A percentile compares a stretch with the other conserved stretches of the same genome.
These are phyloP conservation scores for Kodamaea kakaduensis DNA, from an alignment of 805 yeast species.

Conservation along the genomic window DNA sequence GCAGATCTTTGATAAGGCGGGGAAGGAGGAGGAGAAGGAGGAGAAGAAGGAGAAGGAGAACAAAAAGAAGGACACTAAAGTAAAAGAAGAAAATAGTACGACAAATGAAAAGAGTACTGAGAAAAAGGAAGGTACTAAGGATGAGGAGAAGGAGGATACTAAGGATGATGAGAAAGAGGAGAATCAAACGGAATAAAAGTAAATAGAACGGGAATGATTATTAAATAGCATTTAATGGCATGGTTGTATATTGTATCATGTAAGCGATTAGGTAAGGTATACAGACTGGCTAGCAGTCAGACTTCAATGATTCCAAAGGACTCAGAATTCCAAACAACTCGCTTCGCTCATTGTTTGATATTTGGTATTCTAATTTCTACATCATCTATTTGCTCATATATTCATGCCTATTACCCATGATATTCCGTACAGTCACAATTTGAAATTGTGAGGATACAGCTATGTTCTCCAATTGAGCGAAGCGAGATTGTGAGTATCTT, in stretches of 20 bases:
- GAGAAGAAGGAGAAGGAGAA: slow-evolving; percentile 3
- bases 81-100: not conserved
- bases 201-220: not conserved
- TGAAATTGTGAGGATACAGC: too few relatives aligned
- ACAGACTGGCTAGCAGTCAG: too few relatives aligned
- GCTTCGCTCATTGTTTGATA: too few relatives aligned
- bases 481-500: too few relatives aligned
- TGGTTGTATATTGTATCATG: too few relatives aligned
- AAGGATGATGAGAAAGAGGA: not conserved
- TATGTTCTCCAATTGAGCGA: too few relatives aligned
- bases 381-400: too few relatives aligned
- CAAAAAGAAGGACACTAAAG: not conserved
- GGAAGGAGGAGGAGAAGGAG: slow-evolving; percentile 7
- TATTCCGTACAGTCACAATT: not conserved
- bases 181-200: slow-evolving; percentile 1
- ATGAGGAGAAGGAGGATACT: not conserved
- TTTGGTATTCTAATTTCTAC: too few relatives aligned
- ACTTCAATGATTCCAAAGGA: too few relatives aligned
- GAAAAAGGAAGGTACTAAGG: not conserved
- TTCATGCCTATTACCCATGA: not conserved
- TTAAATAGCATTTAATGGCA: too few relatives aligned
- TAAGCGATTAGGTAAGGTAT: too few relatives aligned
- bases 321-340: too few relatives aligned
- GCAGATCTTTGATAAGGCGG: slow-evolving; percentile 59
- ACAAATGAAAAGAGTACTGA: not conserved